A percentile compares a stretch with the other conserved stretches of the same genome.
Evolutionary conservation across 1,139 yeast genomes (phyloP).

Genomic region (Spathaspora sp.): DNA sequence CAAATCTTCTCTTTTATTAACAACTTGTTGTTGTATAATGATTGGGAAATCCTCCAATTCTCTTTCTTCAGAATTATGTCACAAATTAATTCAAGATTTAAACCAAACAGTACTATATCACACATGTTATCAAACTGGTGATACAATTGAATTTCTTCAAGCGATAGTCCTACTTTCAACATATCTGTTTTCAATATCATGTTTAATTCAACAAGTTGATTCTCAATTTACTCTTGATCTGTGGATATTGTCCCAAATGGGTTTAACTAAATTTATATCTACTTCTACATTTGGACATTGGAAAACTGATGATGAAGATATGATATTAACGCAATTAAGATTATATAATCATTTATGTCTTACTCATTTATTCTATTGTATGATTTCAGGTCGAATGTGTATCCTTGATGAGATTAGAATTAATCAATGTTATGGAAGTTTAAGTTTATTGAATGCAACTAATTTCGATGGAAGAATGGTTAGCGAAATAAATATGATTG

Average conservation of each 20-base stretch:
- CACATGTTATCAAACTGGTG: slow-evolving; percentile 20
- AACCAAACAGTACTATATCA: slow-evolving; percentile 33
- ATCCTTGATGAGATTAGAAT: slow-evolving; percentile 66
- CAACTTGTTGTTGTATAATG: slow-evolving; percentile 59
- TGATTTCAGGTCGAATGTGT: slow-evolving; percentile 73
- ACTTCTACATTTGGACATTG: slow-evolving; percentile 36
- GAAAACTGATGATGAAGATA: slow-evolving; percentile 35
- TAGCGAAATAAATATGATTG: slow-evolving; percentile 68
- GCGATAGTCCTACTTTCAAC: slow-evolving; percentile 61
- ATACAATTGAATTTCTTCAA: slow-evolving; percentile 58
- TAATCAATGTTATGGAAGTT: slow-evolving; percentile 59
- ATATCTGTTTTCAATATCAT: slow-evolving; percentile 59
- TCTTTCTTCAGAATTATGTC: slow-evolving; percentile 17
- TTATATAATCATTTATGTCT: slow-evolving; percentile 74
- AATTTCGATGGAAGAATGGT: slow-evolving; percentile 85
- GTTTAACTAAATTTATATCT: slow-evolving; percentile 57
- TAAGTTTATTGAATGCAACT: slow-evolving; percentile 64
- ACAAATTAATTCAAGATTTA: slow-evolving; percentile 42
- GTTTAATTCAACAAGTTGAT: slow-evolving; percentile 29
- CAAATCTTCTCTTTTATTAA: slow-evolving; percentile 61
- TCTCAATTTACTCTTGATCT: slow-evolving; percentile 46
- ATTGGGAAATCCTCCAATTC: slow-evolving; percentile 22
- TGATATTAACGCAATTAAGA: slow-evolving; percentile 52
- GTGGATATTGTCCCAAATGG: slow-evolving; percentile 61
- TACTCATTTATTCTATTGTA: slow-evolving; percentile 67